Base-by-base conservation (phyloP, 371 early-diverging fungal species). In the Rhizomucor miehei region DNA sequence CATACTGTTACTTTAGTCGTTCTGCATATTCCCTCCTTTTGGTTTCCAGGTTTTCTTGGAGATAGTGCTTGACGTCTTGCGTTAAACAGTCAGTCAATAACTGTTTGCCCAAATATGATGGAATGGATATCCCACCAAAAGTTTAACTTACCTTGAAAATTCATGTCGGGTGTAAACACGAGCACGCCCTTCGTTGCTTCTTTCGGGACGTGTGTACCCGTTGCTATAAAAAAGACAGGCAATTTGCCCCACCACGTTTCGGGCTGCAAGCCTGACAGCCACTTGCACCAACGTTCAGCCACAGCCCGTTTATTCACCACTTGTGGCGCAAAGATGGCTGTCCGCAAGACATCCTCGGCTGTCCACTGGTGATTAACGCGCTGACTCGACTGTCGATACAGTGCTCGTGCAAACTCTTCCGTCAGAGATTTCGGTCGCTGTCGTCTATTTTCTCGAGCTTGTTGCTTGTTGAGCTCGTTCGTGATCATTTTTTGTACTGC, bases 211-310 rank as follows among this genome's bases (percentile, higher is more conserved):
- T 59, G 12, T 13, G 39, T 13, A 2, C 37, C 5, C 19, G 59
- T 20, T 17, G 69, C 51, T 17, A 74, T 41, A 3, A 68, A 9
- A 38, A 70, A 20, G 1, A 60, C 11, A 0, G 71, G 71, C 20
- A 71, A 35, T 43, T 60, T 74, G 19, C 61, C 57, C 69, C 68
- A 71, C 75, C 75, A 74, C 6, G n/a, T 47, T 14, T 63, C 44
- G 8, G 75, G 71, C n/a, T 61, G 37, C 23, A 74, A 54, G 4
- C 62, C 46, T 13, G 71, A 68, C 17, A 74, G 39, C 51, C 63
- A 62, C 2, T 14, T n/a, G 34, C 59, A 36, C 1, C 70, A 38
- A 14, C 47, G 54, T 16, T 46, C n/a, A 13, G 63, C 63, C 36
- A 63, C 48, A n/a, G 16, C 12, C 1, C 50, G 49, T 23, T 60